Evolutionary conservation across 345 rosid genomes (phyloP).

Genomic region (Anacardium occidentale): DNA sequence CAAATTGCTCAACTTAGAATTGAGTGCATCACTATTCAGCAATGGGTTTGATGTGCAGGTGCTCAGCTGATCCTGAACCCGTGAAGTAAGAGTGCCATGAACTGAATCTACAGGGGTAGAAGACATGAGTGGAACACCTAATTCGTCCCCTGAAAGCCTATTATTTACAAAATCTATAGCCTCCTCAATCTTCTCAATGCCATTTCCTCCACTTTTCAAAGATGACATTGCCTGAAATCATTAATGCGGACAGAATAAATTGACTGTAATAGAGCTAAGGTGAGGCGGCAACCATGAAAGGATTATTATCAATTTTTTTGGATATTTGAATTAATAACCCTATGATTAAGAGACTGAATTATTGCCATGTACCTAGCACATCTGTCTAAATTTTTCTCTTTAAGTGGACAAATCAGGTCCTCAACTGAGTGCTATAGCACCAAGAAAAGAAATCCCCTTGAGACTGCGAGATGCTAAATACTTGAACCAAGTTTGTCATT

Average conservation of each 20-base stretch:
- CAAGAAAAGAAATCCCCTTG: background rate
- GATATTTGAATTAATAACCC: background rate
- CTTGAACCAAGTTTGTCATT: background rate
- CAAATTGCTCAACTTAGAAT: slow-evolving; percentile 29
- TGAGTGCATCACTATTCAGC: slow-evolving; percentile 32
- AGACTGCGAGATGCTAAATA: background rate
- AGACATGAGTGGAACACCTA: slow-evolving; percentile 20
- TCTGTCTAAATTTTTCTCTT: background rate
- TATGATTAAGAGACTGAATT: background rate
- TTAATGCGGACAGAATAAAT: slow-evolving; percentile 2
- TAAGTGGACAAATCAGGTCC: slow-evolving; percentile 4
- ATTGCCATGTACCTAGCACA: background rate
- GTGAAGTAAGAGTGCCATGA: slow-evolving; percentile 31
- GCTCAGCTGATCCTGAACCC: slow-evolving; percentile 34
- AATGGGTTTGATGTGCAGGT: slow-evolving; percentile 30
- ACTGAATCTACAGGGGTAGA: slow-evolving; percentile 32
- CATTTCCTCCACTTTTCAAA: slow-evolving; percentile 37
- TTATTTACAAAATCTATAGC: slow-evolving; percentile 65
- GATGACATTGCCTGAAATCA: slow-evolving; percentile 56
- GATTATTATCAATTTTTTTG: background rate
- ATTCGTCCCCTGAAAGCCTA: slow-evolving; percentile 44
- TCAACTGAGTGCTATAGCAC: background rate
- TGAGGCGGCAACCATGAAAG: background rate
- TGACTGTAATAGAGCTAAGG: background rate
- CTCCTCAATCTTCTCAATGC: slow-evolving; percentile 51